Evolutionary conservation across 2,329 filamentous ascomycete genomes (phyloP), one percentile per base, ranked within the genome.

Genomic region (Colletotrichum filicis): DNA sequence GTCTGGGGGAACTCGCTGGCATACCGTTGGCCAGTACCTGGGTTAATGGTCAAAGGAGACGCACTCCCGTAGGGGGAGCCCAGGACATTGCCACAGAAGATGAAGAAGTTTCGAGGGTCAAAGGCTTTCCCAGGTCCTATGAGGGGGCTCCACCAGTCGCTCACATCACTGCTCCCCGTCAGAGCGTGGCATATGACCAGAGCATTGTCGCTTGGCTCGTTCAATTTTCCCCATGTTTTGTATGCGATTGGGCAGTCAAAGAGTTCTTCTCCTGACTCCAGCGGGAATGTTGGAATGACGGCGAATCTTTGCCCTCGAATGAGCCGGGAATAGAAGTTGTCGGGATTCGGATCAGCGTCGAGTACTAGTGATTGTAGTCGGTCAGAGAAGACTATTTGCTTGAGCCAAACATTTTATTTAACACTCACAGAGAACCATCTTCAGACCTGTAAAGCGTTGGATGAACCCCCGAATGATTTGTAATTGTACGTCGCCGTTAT

Each of bases 231-330:
- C 65, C 90, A 85, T 24, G 89, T 91, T 59, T 90, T 93, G 80
- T 92, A 93, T 52, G 92, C 91, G 63, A 93, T 85, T 1, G 91
- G 91, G 22, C 92, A 87, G 89, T 98, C 96, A 76, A 88, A 86
- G 28, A 98, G 88, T 0, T 90, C 92, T 30, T 93, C 94, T 60
- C 97, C 97, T 2, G 95, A 98, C 83, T 98, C 97, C 76, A 99
- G 93, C 8, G 92, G 95, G 82, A 98, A 97, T 28, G 92, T 92
- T 2, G 95, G 96, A 66, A 99, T 90, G 71, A 96, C 90, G 67
- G 93, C 95, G 79, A 97, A 93, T 67, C 92, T 88, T 84, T 98
- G 97, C 79, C 97, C 92, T 63, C 94, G 92, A 62, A 98, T 97
- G 79, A 98, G 88, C 75, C 88, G 85, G 71, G 94, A 91, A 82